Evolutionary conservation across 2,329 filamentous ascomycete genomes (phyloP).

Genomic region (Colletotrichum godetiae): DNA sequence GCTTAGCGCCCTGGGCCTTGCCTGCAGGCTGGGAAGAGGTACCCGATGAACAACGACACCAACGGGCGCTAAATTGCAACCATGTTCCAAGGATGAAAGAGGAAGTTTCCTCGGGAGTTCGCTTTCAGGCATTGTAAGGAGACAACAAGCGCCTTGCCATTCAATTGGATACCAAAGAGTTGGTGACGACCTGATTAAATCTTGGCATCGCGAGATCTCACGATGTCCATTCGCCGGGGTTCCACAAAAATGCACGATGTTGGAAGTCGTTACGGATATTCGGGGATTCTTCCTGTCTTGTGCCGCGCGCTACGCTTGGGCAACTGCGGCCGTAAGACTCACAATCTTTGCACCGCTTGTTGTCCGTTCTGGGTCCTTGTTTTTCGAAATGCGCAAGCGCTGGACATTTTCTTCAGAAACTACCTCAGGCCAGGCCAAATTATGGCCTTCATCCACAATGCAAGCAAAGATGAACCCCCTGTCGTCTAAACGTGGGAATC

Average conservation of each 20-base stretch:
- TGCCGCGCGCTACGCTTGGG: conserved; percentile 6
- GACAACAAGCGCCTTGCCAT: not conserved
- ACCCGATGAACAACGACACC: not conserved
- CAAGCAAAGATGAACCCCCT: not conserved
- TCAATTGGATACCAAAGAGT: not conserved
- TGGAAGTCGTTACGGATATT: not conserved
- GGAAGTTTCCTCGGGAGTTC: not conserved
- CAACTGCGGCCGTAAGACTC: not conserved
- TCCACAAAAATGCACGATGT: not conserved
- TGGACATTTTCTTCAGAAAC: not conserved
- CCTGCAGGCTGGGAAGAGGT: not conserved
- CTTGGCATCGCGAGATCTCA: not conserved
- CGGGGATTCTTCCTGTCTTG: not conserved
- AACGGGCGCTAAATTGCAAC: not conserved
- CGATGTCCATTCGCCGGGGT: not conserved
- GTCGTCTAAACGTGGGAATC: too few relatives aligned
- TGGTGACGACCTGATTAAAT: not conserved
- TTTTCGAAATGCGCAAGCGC: not conserved
- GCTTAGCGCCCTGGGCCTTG: not conserved
- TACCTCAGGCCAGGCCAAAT: too few relatives aligned
- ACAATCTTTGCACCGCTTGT: not conserved
- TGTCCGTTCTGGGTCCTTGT: not conserved
- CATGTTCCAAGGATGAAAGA: not conserved
- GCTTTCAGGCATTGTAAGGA: not conserved
- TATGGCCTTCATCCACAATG: not conserved